These are phyloP conservation scores for Starmerella vaccinii DNA, from an alignment of 805 yeast species.

Conservation along the genomic window DNA sequence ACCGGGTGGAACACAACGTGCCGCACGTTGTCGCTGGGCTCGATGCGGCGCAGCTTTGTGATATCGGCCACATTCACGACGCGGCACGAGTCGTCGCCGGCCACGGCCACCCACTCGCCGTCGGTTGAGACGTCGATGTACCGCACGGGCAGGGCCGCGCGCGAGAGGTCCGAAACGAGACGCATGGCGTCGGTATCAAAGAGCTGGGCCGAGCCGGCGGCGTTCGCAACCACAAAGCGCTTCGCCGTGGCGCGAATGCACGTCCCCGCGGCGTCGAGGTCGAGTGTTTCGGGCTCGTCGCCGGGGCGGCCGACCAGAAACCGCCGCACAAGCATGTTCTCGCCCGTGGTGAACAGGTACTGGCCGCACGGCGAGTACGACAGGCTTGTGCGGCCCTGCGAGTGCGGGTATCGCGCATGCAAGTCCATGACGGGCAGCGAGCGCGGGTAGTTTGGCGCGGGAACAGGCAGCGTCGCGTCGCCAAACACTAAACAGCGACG, in stretches of 20 bases:
- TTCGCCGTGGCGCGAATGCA: slow-evolving; percentile 25
- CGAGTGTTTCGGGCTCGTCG: slow-evolving; percentile 30
- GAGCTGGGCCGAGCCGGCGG: slow-evolving; percentile 34
- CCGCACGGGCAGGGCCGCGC: slow-evolving; percentile 31
- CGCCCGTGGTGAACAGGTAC: slow-evolving; percentile 31
- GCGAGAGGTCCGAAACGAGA: slow-evolving; percentile 21
- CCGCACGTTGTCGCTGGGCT: slow-evolving; percentile 37
- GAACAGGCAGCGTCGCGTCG: not conserved
- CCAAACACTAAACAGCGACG: not conserved
- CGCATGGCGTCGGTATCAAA: slow-evolving; percentile 25
- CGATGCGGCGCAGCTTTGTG: slow-evolving; percentile 34
- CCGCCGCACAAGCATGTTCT: slow-evolving; percentile 30
- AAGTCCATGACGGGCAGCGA: not conserved
- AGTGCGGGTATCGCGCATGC: slow-evolving; percentile 31
- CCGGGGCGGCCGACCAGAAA: slow-evolving; percentile 25
- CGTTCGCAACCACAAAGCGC: slow-evolving; percentile 36
- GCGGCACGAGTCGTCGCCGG: slow-evolving; percentile 30
- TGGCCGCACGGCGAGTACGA: slow-evolving; percentile 30
- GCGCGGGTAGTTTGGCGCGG: not conserved
- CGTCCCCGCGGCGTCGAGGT: slow-evolving; percentile 23
- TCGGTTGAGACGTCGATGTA: slow-evolving; percentile 29
- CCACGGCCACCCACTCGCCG: slow-evolving; percentile 31
- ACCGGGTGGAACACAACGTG: slow-evolving; percentile 37
- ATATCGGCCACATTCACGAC: slow-evolving; percentile 30
- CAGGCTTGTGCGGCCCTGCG: slow-evolving; percentile 29